Base-by-base conservation (phyloP, 441 rosid genomes). In the Erysimum cheiri region DNA sequence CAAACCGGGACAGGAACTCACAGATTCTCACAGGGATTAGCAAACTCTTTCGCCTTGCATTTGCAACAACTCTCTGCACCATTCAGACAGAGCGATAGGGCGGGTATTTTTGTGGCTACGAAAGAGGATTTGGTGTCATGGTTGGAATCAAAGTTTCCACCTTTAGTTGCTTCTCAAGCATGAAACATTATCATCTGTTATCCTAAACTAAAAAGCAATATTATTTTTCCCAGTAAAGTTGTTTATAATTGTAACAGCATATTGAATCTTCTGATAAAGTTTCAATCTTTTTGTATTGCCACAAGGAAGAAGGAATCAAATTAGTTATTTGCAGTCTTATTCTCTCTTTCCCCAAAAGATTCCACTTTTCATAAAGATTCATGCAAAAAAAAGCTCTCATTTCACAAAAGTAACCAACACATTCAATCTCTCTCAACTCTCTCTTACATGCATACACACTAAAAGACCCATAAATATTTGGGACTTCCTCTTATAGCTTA, bases 1-100 rank as follows among this genome's bases (percentile, higher is more conserved):
- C 88, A 88, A 72, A 92, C 97, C 0, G 97, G 97, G 50, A 52
- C 90, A 2, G 98, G 99, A 76, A 86, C 91, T 26, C 96, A 88
- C 65, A 87, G 79, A 74, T 87, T 86, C 69, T 80, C 98, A 1
- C 97, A 82, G 72, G 99, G 98, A 46, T 72, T 92, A 61, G 93
- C 81, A 5, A 87, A 77, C 71, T 79, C 96, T 13, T 92, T 92
- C 7, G 91, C 92, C 59, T 78, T 89, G 49, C 98, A 87, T 55
- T 73, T 84, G 66, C 69, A 85, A 50, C 79, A 84, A 55, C 85
- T 92, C 9, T 80, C 87, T 49, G 96, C 85, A 44, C 99, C 98
- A 4, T 92, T 92, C 62, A 84, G 53, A 79, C 94, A 49, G 72
- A 84, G 92, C n/a, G 91, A 88, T 48, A 84, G 47, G 71, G 80